Base-by-base conservation (phyloP, 805 yeast genomes). In the Candida alai region DNA sequence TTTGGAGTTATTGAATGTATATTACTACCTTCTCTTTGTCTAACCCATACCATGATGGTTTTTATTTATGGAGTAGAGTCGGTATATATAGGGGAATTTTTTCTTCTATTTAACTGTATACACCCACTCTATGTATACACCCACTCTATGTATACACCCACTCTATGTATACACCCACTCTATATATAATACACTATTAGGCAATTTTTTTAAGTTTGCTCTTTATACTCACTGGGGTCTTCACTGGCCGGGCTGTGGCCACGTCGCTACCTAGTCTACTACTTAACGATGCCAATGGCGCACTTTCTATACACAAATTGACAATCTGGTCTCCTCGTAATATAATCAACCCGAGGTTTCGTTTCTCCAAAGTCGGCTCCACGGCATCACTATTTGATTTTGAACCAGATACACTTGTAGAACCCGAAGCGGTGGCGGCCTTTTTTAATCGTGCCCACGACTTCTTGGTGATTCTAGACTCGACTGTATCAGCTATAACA, bases 271-370 rank as follows among this genome's bases (percentile, higher is more conserved):
- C 49, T 28, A 45, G 43, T 52, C 59, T 49, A 37, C 36, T 43
- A 40, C 46, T 60, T 30, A 64, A 54, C 48, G 70, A 62, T n/a
- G 34, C 15, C 17, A 66, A 47, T 27, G 76, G 68, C 37, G 86
- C 74, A 39, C 65, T 56, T 60, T 84, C 90, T 20, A 84, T 76
- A 19, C 74, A 70, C 14, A 83, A 64, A 35, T 88, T 76, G 9
- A 89, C 76, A 18, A 93, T 77, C 44, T 82, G 84, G 44, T 87
- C 96, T 2, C 98, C 98, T 47, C 97, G 72, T 29, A 90, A 62
- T 23, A 90, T 82, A 2, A 85, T 73, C 33, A 93, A 69, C 0
- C 97, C 97, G 16, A 93, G 60, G 4, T 77, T 63, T 37, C 97
- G 68, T 49, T 80, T 85, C 42, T 83, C 89, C 10, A 39, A 39